Base-by-base conservation (phyloP, 805 yeast genomes). In the Groenewaldozyma tartarivorans region DNA sequence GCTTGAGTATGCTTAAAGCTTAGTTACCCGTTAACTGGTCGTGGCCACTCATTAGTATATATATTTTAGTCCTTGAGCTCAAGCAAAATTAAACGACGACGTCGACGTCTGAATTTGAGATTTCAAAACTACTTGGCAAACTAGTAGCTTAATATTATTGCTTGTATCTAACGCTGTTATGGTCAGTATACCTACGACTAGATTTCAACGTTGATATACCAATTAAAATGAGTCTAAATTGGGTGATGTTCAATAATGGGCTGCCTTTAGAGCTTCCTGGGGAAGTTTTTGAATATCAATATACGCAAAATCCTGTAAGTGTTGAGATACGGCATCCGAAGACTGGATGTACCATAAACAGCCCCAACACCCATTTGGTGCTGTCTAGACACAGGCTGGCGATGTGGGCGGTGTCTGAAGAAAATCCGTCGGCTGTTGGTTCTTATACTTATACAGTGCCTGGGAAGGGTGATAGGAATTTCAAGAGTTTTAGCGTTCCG, bases 381-480 rank as follows among this genome's bases (percentile, higher is more conserved):
- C 42, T 56, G n/a, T 43, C 57, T 2, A 45, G 48, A 42, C 26
- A 45, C 35, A 35, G 54, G 21, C 38, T 57, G 15, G 45, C 44
- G 22, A 21, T 38, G 7, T n/a, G 33, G 11, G n/a, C n/a, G n/a
- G 21, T 16, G 13, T 21, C 21, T 20, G 29, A 31, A n/a, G 13
- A 30, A 2, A 17, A 32, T 15, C 11, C 13, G 36, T 5, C 36
- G 29, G 33, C 38, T 19, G 3, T 11, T 24, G 20, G 46, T 31
- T 9, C 42, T 42, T 24, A 17, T 18, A 52, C 55, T 4, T 58
- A 54, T 44, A 36, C 33, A 4, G 56, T 57, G 2, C 40, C 32
- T 5, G 50, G 52, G 40, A 48, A 48, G 29, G 61, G 62, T 20
- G 62, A 58, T 30, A 44, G 55, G 13, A 42, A 44, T 21, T 59